A percentile compares a stretch with the other conserved stretches of the same genome.
phyloP scores from a whole-genome alignment of 176 grass and related monocot species.

The Pharus latifolius region DNA sequence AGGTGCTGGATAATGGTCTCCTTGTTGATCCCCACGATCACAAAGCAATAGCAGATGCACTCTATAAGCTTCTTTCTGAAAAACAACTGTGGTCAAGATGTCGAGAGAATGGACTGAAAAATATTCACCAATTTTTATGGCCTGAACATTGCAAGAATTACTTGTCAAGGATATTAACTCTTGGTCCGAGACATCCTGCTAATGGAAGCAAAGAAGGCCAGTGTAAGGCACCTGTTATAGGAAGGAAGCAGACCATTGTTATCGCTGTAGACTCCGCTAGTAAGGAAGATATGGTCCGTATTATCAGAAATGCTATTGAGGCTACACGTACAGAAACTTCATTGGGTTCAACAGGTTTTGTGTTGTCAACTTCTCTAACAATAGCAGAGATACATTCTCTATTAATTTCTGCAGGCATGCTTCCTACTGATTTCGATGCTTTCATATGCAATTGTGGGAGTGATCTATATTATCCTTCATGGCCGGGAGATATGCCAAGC shows the following conservation, averaged over 20 bases:
- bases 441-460: slow-evolving; percentile 96
- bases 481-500: slow-evolving; percentile 44
- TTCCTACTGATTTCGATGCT: slow-evolving; percentile 80
- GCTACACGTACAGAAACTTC: slow-evolving; percentile 26
- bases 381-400: slow-evolving; percentile 58
- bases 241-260: slow-evolving; percentile 32
- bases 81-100: slow-evolving; percentile 65
- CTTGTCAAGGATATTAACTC: slow-evolving; percentile 51
- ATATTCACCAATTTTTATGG: slow-evolving; percentile 76
- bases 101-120: slow-evolving; percentile 55
- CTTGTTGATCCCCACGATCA: slow-evolving; percentile 75
- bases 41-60: slow-evolving; percentile 63
- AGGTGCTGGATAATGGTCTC: slow-evolving; percentile 65
- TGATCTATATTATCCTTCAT: slow-evolving; percentile 78
- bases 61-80: slow-evolving; percentile 59
- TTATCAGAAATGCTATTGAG: slow-evolving; percentile 48
- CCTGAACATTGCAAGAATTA: slow-evolving; percentile 80
- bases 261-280: slow-evolving; percentile 56
- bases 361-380: slow-evolving; percentile 42
- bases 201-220: slow-evolving; percentile 27
- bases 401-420: slow-evolving; percentile 46
- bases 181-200: slow-evolving; percentile 25
- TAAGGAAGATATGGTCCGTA: slow-evolving; percentile 34
- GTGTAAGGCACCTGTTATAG: slow-evolving; percentile 7
- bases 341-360: slow-evolving; percentile 31